phyloP scores from a whole-genome alignment of 225 moss, liverwort and hornwort genomes.

The Marchantia polymorpha region DNA sequence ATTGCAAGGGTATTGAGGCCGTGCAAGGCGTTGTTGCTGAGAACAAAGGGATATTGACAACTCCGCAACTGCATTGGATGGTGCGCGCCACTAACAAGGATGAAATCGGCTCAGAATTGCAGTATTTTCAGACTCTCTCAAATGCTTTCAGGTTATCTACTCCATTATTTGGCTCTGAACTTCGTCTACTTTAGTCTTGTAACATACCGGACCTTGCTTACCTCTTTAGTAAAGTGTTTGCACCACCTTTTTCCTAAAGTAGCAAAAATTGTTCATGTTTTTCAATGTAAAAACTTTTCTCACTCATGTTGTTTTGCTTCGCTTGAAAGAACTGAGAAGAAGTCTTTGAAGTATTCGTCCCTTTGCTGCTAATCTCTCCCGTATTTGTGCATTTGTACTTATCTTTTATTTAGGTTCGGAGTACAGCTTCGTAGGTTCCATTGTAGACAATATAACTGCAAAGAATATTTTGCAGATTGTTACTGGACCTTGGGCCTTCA shows the following conservation, averaged over 20 bases:
- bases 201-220: not conserved
- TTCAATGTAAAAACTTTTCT: not conserved
- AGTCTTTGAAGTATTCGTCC: not conserved
- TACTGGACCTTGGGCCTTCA: constrained; percentile 64
- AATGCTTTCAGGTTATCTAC: constrained; percentile 65
- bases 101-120: constrained; percentile 53
- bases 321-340: not conserved
- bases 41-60: constrained; percentile 76
- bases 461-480: constrained; percentile 62
- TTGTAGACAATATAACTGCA: constrained; percentile 15
- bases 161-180: not conserved
- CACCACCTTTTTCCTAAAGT: not conserved
- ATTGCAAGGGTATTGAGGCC: constrained; percentile 79
- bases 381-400: not conserved
- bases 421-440: not conserved
- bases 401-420: not conserved
- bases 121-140: constrained; percentile 72
- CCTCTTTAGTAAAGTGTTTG: not conserved
- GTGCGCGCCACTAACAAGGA: constrained; percentile 66
- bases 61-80: constrained; percentile 99
- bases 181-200: not conserved
- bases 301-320: not conserved
- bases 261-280: not conserved
- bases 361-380: not conserved
- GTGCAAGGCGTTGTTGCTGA: constrained; percentile 63